phyloP scores from a whole-genome alignment of 2,329 filamentous ascomycete genomes.

The Botrytis deweyae region DNA sequence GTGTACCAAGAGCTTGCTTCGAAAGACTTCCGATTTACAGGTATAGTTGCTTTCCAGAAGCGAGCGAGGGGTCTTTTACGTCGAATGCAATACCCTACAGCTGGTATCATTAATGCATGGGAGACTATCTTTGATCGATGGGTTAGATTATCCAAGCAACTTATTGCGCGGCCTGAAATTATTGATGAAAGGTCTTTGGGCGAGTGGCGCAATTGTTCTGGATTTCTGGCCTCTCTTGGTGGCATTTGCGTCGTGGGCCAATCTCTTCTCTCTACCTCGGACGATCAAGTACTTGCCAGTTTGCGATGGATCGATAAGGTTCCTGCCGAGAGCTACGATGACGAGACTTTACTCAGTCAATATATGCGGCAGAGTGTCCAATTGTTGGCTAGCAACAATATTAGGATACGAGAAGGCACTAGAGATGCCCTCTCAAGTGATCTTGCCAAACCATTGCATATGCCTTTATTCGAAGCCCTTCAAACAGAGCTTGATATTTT shows the following conservation, averaged over 20 bases:
- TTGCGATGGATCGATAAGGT: constrained; percentile 61
- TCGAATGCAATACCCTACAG: constrained; percentile 60
- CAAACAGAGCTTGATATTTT: constrained; percentile 63
- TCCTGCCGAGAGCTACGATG: constrained; percentile 58
- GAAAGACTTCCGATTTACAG: constrained; percentile 64
- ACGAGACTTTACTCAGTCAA: constrained; percentile 58
- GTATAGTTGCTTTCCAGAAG: constrained; percentile 69
- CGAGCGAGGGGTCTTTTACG: constrained; percentile 59
- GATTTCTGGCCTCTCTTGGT: constrained; percentile 65
- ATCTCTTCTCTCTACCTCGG: constrained; percentile 45
- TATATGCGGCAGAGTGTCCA: constrained; percentile 65
- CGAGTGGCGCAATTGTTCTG: constrained; percentile 69
- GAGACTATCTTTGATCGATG: constrained; percentile 64
- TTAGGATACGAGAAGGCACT: constrained; percentile 65
- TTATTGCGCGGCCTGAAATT: constrained; percentile 53
- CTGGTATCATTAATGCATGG: constrained; percentile 68
- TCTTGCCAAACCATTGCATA: constrained; percentile 59
- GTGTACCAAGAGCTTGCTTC: constrained; percentile 63
- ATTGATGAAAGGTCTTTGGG: constrained; percentile 57
- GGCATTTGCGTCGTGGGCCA: constrained; percentile 64
- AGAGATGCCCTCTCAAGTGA: constrained; percentile 66
- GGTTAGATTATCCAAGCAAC: constrained; percentile 62
- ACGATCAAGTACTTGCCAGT: constrained; percentile 57
- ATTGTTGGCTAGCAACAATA: constrained; percentile 62
- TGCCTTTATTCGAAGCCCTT: constrained; percentile 63